Conservation (phyloP, 2,329 filamentous ascomycete species). For the Trichoderma sp. region DNA sequence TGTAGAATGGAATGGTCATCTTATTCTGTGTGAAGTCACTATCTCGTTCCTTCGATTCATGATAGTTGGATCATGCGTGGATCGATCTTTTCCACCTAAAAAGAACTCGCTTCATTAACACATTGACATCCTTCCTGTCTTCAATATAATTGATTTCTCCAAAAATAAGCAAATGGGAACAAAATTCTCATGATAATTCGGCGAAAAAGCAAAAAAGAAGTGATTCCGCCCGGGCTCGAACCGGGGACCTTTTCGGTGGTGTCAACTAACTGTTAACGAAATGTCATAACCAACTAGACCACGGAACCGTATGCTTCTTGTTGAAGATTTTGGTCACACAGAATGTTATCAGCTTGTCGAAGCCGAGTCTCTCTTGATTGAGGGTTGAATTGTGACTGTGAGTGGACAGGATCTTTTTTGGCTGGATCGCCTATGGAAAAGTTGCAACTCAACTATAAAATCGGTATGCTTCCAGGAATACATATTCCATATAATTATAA, state of each 20-base stretch:
- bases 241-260: conserved; percentile 42
- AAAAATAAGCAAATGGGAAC: not conserved
- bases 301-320: conserved; percentile 33
- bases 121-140: not conserved
- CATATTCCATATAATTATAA: not conserved
- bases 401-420: too few species aligned
- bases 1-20: not conserved
- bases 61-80: not conserved
- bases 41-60: not conserved
- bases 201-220: conserved; percentile 23
- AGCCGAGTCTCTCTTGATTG: not conserved
- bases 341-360: not conserved
- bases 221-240: conserved; percentile 44
- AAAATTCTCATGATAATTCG: not conserved
- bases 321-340: not conserved
- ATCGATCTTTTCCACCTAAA: not conserved
- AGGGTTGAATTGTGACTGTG: not conserved
- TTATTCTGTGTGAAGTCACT: not conserved
- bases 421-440: not conserved
- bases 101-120: not conserved
- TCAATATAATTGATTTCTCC: not conserved
- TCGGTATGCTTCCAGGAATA: not conserved
- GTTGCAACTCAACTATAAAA: not conserved
- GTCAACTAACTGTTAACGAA: conserved; percentile 36
- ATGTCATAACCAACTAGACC: conserved; percentile 45